These are phyloP conservation scores for Corinectria fuckeliana DNA, from an alignment of 2,329 filamentous ascomycete species.

Conservation along the genomic window DNA sequence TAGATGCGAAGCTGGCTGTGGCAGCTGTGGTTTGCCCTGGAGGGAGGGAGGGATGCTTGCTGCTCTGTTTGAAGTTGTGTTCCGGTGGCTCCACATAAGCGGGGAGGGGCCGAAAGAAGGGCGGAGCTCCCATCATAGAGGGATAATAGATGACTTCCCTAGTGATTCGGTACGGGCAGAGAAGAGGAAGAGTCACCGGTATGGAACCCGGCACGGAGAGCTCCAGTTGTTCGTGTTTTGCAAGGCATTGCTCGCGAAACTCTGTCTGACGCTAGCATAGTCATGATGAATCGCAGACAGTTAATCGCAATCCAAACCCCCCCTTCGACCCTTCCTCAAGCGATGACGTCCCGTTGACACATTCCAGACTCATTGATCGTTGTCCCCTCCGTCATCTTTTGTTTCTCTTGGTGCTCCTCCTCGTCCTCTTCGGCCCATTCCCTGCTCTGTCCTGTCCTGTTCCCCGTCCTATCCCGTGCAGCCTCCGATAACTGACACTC, in stretches of 20 bases:
- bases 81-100: slow-evolving; percentile 5
- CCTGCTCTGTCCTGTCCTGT: neutral
- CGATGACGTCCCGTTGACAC: slow-evolving; percentile 36
- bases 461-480: neutral
- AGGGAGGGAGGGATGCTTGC: neutral
- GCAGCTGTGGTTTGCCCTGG: neutral
- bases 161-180: neutral
- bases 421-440: slow-evolving; percentile 4
- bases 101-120: slow-evolving; percentile 7
- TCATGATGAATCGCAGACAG: neutral
- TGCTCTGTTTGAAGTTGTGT: neutral
- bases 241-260: too few relatives aligned
- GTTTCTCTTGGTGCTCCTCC: neutral
- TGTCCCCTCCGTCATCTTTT: neutral
- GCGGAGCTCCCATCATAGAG: slow-evolving; percentile 1
- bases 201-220: too few relatives aligned
- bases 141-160: too few relatives aligned
- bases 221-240: neutral
- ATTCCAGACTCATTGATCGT: slow-evolving; percentile 16
- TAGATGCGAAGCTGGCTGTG: too few relatives aligned
- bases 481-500: slow-evolving; percentile 21
- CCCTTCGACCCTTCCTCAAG: neutral
- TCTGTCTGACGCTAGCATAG: neutral
- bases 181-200: neutral
- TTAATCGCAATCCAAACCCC: neutral